phyloP scores from a whole-genome alignment of 2,329 filamentous ascomycete species.

The Phialophora macrospora region DNA sequence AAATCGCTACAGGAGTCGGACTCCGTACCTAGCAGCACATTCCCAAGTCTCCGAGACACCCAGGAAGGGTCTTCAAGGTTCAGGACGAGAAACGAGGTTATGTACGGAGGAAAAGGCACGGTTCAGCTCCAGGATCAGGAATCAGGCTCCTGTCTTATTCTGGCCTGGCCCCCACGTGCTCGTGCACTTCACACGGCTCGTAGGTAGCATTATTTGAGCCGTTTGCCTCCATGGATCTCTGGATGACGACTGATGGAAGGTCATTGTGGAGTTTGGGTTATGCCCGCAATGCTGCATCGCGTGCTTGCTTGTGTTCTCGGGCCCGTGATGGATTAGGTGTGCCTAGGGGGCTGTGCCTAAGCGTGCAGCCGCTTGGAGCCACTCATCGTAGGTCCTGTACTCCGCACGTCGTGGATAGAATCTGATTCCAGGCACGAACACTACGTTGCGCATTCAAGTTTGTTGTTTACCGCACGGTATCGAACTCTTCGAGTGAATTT shows the following conservation, averaged over 20 bases:
- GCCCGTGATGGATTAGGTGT: background rate
- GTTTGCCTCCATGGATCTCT: slow-evolving; percentile 4
- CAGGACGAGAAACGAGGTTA: background rate
- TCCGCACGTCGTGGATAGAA: no score
- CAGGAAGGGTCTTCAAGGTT: background rate
- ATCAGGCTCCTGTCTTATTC: slow-evolving; percentile 4
- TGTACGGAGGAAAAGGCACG: background rate
- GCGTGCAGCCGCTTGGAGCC: background rate
- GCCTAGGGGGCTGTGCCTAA: background rate
- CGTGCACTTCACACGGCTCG: slow-evolving; percentile 2
- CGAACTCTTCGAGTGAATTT: background rate
- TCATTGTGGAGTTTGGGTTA: slow-evolving; percentile 20
- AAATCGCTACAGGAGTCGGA: background rate
- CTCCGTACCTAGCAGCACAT: background rate
- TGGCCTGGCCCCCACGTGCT: slow-evolving; percentile 10
- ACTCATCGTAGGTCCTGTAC: background rate
- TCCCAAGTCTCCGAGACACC: background rate
- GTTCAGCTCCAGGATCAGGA: slow-evolving; percentile 9
- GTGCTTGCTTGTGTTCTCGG: slow-evolving; percentile 5
- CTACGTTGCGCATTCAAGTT: background rate
- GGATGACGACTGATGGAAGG: slow-evolving; percentile 9
- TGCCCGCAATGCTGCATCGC: slow-evolving; percentile 16
- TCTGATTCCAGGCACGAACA: background rate
- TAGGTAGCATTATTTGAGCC: slow-evolving; percentile 1
- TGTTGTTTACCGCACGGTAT: background rate